Conservation (phyloP, 345 rosid genomes). For the Lepidium sativum region DNA sequence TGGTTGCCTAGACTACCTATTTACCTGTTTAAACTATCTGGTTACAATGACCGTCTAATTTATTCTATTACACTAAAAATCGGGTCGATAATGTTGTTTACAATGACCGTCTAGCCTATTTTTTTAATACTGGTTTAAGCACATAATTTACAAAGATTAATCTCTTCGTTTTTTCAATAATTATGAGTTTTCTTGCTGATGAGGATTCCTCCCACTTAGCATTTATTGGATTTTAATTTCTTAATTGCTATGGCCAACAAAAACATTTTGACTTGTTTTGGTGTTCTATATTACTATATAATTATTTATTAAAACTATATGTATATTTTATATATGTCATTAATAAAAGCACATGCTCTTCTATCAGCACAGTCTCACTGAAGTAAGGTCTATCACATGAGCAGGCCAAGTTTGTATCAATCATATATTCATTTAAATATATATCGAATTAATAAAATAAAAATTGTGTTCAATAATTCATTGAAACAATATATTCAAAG, state of each 20-base stretch:
- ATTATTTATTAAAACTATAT: too few species aligned
- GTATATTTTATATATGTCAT: slow-evolving; percentile 6
- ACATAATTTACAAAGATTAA: background rate
- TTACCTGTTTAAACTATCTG: too few species aligned
- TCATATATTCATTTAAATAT: background rate
- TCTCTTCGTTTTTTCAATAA: background rate
- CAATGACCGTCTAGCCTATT: too few species aligned
- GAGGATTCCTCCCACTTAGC: slow-evolving; percentile 19
- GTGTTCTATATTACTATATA: too few species aligned
- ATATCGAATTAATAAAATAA: background rate
- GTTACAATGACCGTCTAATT: too few species aligned
- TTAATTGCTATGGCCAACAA: slow-evolving; percentile 9
- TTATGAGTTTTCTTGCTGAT: slow-evolving; percentile 17
- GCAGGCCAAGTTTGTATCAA: slow-evolving; percentile 8
- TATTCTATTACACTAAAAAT: too few species aligned
- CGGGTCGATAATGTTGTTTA: too few species aligned
- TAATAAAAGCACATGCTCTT: slow-evolving; percentile 23
- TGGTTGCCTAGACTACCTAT: too few species aligned
- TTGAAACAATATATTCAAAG: background rate
- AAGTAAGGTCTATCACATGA: slow-evolving; percentile 28
- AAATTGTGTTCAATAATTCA: background rate
- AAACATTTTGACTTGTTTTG: background rate
- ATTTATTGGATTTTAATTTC: slow-evolving; percentile 15
- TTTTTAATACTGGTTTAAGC: too few species aligned
- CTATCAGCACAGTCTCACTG: slow-evolving; percentile 22